A percentile compares a stretch with the other conserved stretches of the same genome.
Conservation (phyloP, 2,329 filamentous ascomycete species). For the Diaporthe sp. region DNA sequence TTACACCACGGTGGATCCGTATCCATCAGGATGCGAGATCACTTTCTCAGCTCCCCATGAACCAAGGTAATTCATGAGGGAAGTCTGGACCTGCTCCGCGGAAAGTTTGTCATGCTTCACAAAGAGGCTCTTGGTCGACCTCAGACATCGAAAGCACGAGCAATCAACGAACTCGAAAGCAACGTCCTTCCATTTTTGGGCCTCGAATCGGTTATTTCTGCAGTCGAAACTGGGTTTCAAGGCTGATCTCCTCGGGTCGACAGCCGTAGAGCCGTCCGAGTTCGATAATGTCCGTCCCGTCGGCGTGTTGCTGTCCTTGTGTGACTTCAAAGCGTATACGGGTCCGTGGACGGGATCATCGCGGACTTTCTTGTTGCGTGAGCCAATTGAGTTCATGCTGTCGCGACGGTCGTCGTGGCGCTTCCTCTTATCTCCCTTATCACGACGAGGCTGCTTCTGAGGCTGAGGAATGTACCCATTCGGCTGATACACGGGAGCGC, state of each 20-base stretch:
- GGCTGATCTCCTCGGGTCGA: background rate
- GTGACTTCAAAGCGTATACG: constrained; percentile 22
- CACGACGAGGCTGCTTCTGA: background rate
- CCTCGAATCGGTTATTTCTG: background rate
- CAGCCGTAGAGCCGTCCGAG: background rate
- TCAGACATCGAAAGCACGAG: constrained; percentile 1
- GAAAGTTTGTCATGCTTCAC: background rate
- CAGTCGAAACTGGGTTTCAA: background rate
- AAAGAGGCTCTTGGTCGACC: constrained; percentile 22
- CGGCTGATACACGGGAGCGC: constrained; percentile 19
- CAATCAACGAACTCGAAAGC: constrained; percentile 9
- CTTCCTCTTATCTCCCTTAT: constrained; percentile 1
- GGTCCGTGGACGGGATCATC: constrained; percentile 27
- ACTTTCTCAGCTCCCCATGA: background rate
- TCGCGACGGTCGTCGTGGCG: constrained; percentile 16
- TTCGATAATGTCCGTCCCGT: background rate
- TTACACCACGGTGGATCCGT: constrained; percentile 3
- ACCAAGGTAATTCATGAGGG: constrained; percentile 16
- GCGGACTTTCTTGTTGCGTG: constrained; percentile 22
- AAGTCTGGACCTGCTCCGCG: too few species aligned
- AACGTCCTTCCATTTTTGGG: too few species aligned
- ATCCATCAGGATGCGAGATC: background rate
- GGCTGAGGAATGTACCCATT: constrained; percentile 22
- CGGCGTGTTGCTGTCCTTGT: constrained; percentile 7
- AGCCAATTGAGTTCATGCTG: constrained; percentile 19